Percentiles rank a stretch among this genome's conserved stretches.
These are phyloP conservation scores for Myxozyma nipponensis DNA, from an alignment of 805 yeast genomes.

Conservation along the genomic window DNA sequence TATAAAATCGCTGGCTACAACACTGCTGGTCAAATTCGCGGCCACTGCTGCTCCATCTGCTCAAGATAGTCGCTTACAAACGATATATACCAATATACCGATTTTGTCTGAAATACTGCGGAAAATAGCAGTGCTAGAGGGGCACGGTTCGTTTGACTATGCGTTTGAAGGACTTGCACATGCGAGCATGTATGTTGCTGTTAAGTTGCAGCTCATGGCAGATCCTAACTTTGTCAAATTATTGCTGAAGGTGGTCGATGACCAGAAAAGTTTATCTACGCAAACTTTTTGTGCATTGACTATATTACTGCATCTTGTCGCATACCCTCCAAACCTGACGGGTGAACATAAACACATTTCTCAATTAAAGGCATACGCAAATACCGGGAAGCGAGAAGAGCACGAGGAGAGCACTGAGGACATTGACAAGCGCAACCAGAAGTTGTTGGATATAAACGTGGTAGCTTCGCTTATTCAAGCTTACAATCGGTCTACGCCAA, in stretches of 20 bases:
- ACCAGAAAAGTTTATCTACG: slow-evolving; percentile 25
- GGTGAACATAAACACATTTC: slow-evolving; percentile 33
- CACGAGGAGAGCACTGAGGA: slow-evolving; percentile 29
- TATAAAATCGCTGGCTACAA: slow-evolving; percentile 35
- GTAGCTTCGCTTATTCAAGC: slow-evolving; percentile 20
- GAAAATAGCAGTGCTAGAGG: slow-evolving; percentile 24
- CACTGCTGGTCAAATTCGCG: slow-evolving; percentile 36
- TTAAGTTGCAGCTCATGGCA: slow-evolving; percentile 31
- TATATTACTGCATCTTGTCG: slow-evolving; percentile 34
- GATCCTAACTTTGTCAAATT: slow-evolving; percentile 26
- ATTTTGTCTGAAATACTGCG: slow-evolving; percentile 34
- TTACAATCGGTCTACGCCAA: slow-evolving; percentile 28
- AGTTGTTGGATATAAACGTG: slow-evolving; percentile 32
- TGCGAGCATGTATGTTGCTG: slow-evolving; percentile 35
- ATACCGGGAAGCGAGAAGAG: slow-evolving; percentile 28
- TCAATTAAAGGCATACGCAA: slow-evolving; percentile 33
- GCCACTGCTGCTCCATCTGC: slow-evolving; percentile 31
- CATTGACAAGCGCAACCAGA: slow-evolving; percentile 29
- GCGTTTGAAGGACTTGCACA: slow-evolving; percentile 40
- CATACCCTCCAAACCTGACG: slow-evolving; percentile 35
- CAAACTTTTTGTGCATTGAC: slow-evolving; percentile 36
- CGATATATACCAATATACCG: slow-evolving; percentile 24
- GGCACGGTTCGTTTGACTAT: slow-evolving; percentile 8
- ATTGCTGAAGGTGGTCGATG: slow-evolving; percentile 20
- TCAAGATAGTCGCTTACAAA: slow-evolving; percentile 19